Conservation (phyloP, 768 basidiomycete genomes). For the Astraeus odoratus region DNA sequence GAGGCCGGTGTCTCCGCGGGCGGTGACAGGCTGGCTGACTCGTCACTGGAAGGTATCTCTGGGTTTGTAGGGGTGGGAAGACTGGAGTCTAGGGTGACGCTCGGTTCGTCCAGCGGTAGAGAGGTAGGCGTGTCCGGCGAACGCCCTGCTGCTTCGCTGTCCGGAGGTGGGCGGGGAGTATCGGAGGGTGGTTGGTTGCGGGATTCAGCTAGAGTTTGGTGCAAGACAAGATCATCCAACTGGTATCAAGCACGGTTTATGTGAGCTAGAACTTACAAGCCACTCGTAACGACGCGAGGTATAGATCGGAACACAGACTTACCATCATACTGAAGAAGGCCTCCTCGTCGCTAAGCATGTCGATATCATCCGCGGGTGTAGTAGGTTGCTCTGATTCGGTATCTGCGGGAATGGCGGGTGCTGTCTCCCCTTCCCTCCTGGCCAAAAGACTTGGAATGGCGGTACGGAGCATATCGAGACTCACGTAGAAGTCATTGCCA, state of each 20-base stretch:
- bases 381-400: too few species aligned
- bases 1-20: too few species aligned
- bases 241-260: slow-evolving; percentile 6
- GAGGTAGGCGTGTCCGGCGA: not conserved
- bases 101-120: not conserved
- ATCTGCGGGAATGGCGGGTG: too few species aligned
- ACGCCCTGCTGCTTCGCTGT: not conserved
- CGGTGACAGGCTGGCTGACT: too few species aligned
- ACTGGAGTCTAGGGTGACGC: not conserved
- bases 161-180: not conserved
- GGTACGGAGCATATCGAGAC: too few species aligned
- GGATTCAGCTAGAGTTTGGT: slow-evolving; percentile 2
- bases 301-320: slow-evolving; percentile 14
- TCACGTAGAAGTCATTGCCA: too few species aligned
- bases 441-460: too few species aligned
- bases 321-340: slow-evolving; percentile 19
- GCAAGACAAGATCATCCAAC: slow-evolving; percentile 9
- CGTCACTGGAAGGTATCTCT: slow-evolving; percentile 10
- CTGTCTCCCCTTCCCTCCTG: too few species aligned
- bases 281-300: slow-evolving; percentile 19
- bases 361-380: too few species aligned
- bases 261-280: slow-evolving; percentile 25
- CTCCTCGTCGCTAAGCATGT: too few species aligned
- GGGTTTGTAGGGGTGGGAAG: not conserved
- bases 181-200: not conserved